Evolutionary conservation across 176 grass and related monocot species (phyloP), one percentile per base, ranked within the genome.

Genomic region (Ensete glaucum): DNA sequence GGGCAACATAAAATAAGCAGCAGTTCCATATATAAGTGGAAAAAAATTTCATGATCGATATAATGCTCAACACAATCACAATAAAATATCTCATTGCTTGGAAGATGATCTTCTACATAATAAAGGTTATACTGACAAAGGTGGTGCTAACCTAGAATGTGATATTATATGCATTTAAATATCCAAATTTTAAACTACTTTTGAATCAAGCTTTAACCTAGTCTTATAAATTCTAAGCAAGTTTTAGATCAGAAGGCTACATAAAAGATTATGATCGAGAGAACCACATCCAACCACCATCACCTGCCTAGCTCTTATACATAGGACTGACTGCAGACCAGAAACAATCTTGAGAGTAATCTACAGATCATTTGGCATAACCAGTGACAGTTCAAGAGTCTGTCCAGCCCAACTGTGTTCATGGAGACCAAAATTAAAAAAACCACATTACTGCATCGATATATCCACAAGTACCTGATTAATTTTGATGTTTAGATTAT

Each of bases 11-110:
- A 57, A 59, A 17, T 9, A 29, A 29, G 57, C 15, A 62, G 20
- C 57, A 62, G 13, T 15, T 17, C 57, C 0, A 79, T 10, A 78
- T 54, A 80, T 62, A 64, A 64, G 52, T 62, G 49, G 27, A 71
- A 81, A 49, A 77, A 1, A 77, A 62, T 57, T 81, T 67, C 21
- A 54, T 69, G 79, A 80, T 25, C 9, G 9, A 55, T 8, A 73
- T 16, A 1, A 53, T 27, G 64, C 64, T 66, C 25, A 72, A 19
- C 52, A 54, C 17, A 60, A 8, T 8, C 7, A 34, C 20, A 51
- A 51, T 51, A 2, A 43, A 70, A 20, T 70, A 52, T 49, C 11
- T 17, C 66, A 69, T 49, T 49, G 29, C 27, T 69, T 48, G 66
- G 66, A 69, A 69, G 15, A 14, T 20, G 48, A 11, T 51, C 20